These are phyloP conservation scores for Chaetomiaceae sp. DNA, from an alignment of 2,329 filamentous ascomycete genomes.

Conservation along the genomic window DNA sequence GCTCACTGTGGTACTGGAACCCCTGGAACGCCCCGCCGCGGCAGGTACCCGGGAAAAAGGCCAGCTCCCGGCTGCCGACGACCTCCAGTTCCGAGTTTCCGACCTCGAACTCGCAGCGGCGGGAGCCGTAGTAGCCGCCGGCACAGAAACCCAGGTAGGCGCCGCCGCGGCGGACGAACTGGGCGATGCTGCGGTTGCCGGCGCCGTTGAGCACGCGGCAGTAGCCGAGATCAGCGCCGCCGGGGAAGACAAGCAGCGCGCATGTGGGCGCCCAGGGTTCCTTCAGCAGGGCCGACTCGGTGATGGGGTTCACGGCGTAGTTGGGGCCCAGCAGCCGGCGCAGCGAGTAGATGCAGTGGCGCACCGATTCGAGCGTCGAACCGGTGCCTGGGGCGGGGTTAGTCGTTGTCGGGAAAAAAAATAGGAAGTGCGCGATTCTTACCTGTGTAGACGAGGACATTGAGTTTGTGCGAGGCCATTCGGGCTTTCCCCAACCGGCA, in stretches of 20 bases:
- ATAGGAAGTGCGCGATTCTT: conserved; percentile 22
- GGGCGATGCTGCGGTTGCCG: conserved; percentile 76
- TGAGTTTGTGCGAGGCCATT: conserved; percentile 48
- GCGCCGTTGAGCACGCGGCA: conserved; percentile 80
- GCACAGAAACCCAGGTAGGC: conserved; percentile 88
- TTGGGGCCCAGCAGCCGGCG: conserved; percentile 79
- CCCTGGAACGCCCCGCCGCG: conserved; percentile 82
- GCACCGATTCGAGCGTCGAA: conserved; percentile 79
- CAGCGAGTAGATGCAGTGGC: conserved; percentile 81
- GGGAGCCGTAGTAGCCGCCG: conserved; percentile 83
- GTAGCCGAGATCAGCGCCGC: conserved; percentile 90
- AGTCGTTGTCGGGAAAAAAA: neutral
- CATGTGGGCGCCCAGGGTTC: conserved; percentile 89
- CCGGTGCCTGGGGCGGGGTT: conserved; percentile 58
- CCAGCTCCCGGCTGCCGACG: conserved; percentile 74
- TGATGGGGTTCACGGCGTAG: conserved; percentile 87
- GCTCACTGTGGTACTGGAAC: conserved; percentile 86
- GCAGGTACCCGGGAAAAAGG: conserved; percentile 81
- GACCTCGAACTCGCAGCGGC: conserved; percentile 84
- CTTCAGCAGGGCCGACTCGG: conserved; percentile 70
- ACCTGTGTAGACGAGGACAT: conserved; percentile 92
- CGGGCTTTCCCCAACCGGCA: neutral
- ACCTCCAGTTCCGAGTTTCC: conserved; percentile 78
- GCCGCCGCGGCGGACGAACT: conserved; percentile 81
- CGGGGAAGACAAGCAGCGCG: conserved; percentile 84